Conservation (phyloP, 2,329 filamentous ascomycete species). For the Fusarium verticillioides region DNA sequence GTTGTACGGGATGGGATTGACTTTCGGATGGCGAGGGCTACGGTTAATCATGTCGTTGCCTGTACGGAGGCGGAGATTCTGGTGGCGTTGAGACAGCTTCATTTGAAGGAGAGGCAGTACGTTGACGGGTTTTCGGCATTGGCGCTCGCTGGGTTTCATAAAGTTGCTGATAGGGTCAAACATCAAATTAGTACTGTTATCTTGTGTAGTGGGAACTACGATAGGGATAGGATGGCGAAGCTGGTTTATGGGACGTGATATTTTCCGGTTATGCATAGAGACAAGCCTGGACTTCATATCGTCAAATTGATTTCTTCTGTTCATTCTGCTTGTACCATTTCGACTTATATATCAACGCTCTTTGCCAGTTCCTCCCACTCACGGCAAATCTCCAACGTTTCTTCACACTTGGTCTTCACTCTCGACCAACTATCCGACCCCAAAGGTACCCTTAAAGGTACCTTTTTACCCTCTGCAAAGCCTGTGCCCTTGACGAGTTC, state of each 20-base stretch:
- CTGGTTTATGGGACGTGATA: background rate
- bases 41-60: background rate
- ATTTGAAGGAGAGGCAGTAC: background rate
- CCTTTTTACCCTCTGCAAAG: conserved; percentile 40
- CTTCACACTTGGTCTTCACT: conserved; percentile 62
- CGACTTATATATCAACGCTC: conserved; percentile 52
- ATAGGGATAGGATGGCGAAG: background rate
- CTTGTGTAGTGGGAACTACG: background rate
- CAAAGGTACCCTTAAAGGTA: conserved; percentile 62
- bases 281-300: fast-evolving
- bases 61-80: background rate
- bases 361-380: conserved; percentile 61
- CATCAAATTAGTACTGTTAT: background rate
- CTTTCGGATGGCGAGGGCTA: background rate
- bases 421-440: conserved; percentile 63
- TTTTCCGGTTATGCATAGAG: background rate
- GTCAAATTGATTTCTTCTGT: background rate
- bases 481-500: conserved; percentile 63
- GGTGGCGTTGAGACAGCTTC: background rate
- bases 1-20: background rate
- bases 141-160: background rate
- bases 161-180: background rate
- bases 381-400: conserved; percentile 58
- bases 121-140: conserved; percentile 3
- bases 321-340: fast-evolving